These are phyloP conservation scores for Yamadazyma oceani DNA, from an alignment of 1,139 yeast genomes.

Conservation along the genomic window DNA sequence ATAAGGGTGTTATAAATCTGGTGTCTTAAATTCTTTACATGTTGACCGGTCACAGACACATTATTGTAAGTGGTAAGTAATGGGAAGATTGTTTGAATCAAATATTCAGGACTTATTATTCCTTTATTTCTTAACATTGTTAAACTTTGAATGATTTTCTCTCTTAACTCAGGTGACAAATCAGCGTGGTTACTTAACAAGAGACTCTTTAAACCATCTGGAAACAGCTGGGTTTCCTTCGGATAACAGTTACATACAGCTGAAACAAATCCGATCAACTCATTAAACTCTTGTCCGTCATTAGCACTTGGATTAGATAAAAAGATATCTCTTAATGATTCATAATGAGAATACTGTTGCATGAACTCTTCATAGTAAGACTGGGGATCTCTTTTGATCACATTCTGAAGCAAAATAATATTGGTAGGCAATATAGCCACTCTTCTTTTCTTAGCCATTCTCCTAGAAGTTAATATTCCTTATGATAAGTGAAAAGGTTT, in stretches of 20 bases:
- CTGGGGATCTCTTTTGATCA: slow-evolving; percentile 89
- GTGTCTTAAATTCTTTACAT: slow-evolving; percentile 78
- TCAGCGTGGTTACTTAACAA: slow-evolving; percentile 75
- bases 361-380: slow-evolving; percentile 92
- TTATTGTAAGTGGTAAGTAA: slow-evolving; percentile 56
- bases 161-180: slow-evolving; percentile 81
- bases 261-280: slow-evolving; percentile 83
- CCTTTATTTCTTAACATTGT: slow-evolving; percentile 89
- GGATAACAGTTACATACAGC: slow-evolving; percentile 92
- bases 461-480: no score
- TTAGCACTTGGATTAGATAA: slow-evolving; percentile 57
- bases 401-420: slow-evolving; percentile 85
- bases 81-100: slow-evolving; percentile 88
- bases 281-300: slow-evolving; percentile 73
- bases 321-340: slow-evolving; percentile 84
- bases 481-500: no score
- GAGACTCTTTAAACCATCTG: slow-evolving; percentile 71
- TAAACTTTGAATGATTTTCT: slow-evolving; percentile 85
- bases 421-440: slow-evolving; percentile 91
- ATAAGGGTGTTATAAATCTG: slow-evolving; percentile 81
- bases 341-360: slow-evolving; percentile 90
- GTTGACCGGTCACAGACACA: slow-evolving; percentile 58
- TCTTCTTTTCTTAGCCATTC: slow-evolving; percentile 84
- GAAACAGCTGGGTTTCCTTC: slow-evolving; percentile 80
- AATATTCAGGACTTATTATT: slow-evolving; percentile 73